Evolutionary conservation across 306 rosid species (phyloP).

Genomic region (Cicer pinnatifidum): DNA sequence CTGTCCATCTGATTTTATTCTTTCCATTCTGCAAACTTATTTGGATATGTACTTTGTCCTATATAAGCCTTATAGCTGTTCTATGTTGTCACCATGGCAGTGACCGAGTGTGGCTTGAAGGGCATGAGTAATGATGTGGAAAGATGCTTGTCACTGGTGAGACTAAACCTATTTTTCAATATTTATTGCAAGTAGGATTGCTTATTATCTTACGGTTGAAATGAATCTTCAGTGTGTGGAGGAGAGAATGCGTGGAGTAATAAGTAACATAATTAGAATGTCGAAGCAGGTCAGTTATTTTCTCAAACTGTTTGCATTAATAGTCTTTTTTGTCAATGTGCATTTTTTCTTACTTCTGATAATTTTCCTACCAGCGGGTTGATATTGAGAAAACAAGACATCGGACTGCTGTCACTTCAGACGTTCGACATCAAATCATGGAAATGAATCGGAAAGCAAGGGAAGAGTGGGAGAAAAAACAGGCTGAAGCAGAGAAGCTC

Average conservation of each 20-base stretch:
- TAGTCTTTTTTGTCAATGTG: constrained; percentile 31
- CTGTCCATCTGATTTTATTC: constrained; percentile 37
- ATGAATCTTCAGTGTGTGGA: constrained; percentile 79
- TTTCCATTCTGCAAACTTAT: constrained; percentile 37
- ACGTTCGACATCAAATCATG: constrained; percentile 73
- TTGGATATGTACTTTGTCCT: constrained; percentile 18
- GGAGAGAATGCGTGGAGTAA: constrained; percentile 89
- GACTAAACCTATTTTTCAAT: constrained; percentile 45
- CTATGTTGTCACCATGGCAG: constrained; percentile 61
- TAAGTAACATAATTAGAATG: constrained; percentile 79
- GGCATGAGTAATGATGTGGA: constrained; percentile 72
- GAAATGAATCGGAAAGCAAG: constrained; percentile 70
- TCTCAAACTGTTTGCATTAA: constrained; percentile 28
- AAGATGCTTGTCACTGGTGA: constrained; percentile 93
- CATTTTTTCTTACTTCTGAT: constrained; percentile 38
- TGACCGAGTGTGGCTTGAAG: constrained; percentile 78
- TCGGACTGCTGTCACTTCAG: constrained; percentile 67
- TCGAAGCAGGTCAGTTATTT: constrained; percentile 79
- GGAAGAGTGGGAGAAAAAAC: constrained; percentile 92
- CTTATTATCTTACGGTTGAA: constrained; percentile 42
- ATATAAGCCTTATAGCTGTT: constrained; percentile 37
- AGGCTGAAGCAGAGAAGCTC: constrained; percentile 80
- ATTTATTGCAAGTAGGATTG: constrained; percentile 37
- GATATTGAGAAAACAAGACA: constrained; percentile 82
- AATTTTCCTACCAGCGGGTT: constrained; percentile 64